Percentiles rank a stretch among this genome's conserved stretches.
Evolutionary conservation across 2,329 filamentous ascomycete genomes (phyloP).

Genomic region (Neofusicoccum ribis): DNA sequence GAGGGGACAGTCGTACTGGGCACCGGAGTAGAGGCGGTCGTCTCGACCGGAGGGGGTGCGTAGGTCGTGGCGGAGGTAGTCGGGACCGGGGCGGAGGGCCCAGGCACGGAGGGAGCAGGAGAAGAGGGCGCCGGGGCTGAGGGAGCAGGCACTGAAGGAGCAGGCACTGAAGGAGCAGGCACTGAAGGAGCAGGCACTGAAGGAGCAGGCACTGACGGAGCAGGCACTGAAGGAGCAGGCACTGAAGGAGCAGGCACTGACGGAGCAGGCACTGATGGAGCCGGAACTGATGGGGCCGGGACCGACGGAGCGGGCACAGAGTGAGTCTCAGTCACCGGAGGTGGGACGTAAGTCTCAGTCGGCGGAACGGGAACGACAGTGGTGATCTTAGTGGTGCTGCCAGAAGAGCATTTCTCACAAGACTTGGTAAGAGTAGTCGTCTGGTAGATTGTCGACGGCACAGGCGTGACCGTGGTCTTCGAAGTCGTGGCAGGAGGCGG

Average conservation of each 20-base stretch:
- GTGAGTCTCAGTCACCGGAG: no score
- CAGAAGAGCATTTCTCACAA: background rate
- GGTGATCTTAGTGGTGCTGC: background rate
- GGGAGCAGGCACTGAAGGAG: background rate
- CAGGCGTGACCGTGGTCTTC: background rate
- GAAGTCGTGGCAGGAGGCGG: background rate
- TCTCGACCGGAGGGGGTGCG: constrained; percentile 1
- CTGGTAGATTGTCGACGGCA: constrained; percentile 12
- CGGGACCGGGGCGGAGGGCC: constrained; percentile 24
- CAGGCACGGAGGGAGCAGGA: constrained; percentile 19
- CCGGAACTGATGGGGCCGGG: background rate
- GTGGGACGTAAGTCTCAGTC: background rate
- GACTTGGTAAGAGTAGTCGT: constrained; percentile 4
- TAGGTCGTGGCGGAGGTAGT: background rate
- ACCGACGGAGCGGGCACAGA: background rate
- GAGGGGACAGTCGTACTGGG: background rate
- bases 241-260: background rate
- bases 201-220: background rate
- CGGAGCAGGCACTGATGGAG: background rate
- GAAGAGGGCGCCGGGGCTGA: background rate
- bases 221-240: background rate
- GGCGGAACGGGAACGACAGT: background rate
- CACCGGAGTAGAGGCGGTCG: constrained; percentile 16
- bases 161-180: background rate
- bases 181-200: background rate